A percentile compares a stretch with the other conserved stretches of the same genome.
These are phyloP conservation scores for Claviceps cyperi DNA, from an alignment of 2,329 filamentous ascomycete species.

Conservation along the genomic window DNA sequence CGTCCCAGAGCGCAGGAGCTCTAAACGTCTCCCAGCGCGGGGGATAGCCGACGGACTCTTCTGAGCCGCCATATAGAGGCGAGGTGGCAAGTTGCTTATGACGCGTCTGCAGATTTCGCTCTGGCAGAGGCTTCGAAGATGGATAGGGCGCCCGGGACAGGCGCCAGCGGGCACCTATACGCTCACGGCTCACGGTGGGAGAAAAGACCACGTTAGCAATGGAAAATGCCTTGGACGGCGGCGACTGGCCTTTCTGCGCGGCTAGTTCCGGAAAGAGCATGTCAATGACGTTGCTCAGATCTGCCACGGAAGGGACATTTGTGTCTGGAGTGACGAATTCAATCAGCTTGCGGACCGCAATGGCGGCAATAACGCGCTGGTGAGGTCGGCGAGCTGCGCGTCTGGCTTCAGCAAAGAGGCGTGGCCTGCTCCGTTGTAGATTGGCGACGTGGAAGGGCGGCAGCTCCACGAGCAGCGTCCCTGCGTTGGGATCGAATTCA, in stretches of 20 bases:
- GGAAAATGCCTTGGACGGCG: constrained; percentile 25
- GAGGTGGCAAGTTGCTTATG: constrained; percentile 6
- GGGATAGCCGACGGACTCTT: constrained; percentile 5
- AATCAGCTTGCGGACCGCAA: constrained; percentile 33
- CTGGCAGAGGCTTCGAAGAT: constrained; percentile 20
- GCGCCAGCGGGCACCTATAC: constrained; percentile 22
- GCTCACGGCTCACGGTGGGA: constrained; percentile 12
- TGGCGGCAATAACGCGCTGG: constrained; percentile 29
- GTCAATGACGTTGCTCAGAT: constrained; percentile 30
- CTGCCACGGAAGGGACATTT: constrained; percentile 25
- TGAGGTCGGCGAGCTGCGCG: constrained; percentile 17
- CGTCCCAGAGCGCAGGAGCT: constrained; percentile 35
- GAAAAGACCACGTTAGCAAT: constrained; percentile 25
- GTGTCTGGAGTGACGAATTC: constrained; percentile 35
- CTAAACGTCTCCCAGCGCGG: constrained; percentile 18
- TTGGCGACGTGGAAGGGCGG: constrained; percentile 17
- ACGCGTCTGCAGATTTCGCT: constrained; percentile 12
- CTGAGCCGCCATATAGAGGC: background rate
- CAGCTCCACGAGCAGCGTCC: constrained; percentile 32
- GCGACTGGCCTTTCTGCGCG: constrained; percentile 2
- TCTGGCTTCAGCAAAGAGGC: constrained; percentile 11
- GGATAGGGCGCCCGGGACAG: constrained; percentile 33
- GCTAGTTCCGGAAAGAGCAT: constrained; percentile 34
- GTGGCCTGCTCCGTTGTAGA: constrained; percentile 5
- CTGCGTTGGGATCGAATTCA: constrained; percentile 31